Evolutionary conservation across 1,139 yeast species (phyloP), one percentile per base, ranked within the genome.

Genomic region (Blastobotrys ciferrii): DNA sequence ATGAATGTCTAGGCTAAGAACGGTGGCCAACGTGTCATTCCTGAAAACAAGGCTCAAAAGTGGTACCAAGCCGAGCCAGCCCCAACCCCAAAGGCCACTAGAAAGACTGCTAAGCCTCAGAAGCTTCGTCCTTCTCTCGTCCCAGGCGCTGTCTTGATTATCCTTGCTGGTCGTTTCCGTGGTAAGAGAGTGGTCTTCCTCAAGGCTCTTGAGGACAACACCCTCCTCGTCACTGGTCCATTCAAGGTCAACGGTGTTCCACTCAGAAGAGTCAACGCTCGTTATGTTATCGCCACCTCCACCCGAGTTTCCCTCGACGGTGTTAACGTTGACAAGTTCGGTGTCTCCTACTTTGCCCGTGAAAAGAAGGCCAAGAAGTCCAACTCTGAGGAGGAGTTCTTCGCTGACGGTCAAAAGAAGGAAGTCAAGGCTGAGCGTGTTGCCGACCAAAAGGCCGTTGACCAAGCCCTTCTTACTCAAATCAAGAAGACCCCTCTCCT

Each of bases 211-310:
- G 98, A 89, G 80, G 98, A 94, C 84, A 88, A 87, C 91, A 92
- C 98, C 63, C 82, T 94, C 71, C 87, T 92, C 73, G 96, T 92
- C 62, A 79, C 97, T 58, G 99, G 99, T 74, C 99, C 99, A 72
- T 94, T 92, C 96, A 94, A 92, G 85, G 88, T 92, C 70, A 94
- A 94, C 78, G 98, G 98, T 82, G 99, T 92, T 65, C 98, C 99
- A 76, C 84, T 92, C 75, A 88, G 97, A 84, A 88, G 98, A 84
- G 98, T 92, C 64, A 92, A 92, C 77, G 84, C 98, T 68, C 89
- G 96, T 77, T 94, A 92, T 80, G 98, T 92, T 69, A 92, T 92
- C 78, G 98, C 98, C 69, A 94, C 98, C 72, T 89, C 97, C 65
- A 92, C 98, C 76, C 77, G 81, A 74, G 87, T 92, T 68, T 75